Conservation (phyloP, 768 basidiomycete species). For the Termitomyces sp. region DNA sequence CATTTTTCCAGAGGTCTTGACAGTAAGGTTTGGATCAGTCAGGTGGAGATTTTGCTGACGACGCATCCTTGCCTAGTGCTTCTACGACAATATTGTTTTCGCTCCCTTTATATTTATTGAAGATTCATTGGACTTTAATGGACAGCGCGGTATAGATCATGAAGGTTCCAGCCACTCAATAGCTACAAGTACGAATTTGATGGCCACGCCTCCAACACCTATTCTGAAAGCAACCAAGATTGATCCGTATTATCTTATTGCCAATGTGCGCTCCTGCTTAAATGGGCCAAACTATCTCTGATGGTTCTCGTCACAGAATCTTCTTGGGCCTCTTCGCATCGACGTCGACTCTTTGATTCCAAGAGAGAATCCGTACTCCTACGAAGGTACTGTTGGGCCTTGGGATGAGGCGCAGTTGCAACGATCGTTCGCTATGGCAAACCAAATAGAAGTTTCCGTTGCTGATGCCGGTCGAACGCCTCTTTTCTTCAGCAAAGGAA, state of each 20-base stretch:
- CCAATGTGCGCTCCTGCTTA: slow-evolving; percentile 41
- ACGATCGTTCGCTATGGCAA: slow-evolving; percentile 56
- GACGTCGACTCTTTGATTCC: slow-evolving; percentile 59
- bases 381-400: slow-evolving; percentile 56
- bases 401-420: slow-evolving; percentile 69
- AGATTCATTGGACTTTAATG: slow-evolving; percentile 72
- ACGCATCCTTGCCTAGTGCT: slow-evolving; percentile 50
- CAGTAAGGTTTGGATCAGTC: slow-evolving; percentile 45
- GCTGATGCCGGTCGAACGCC: slow-evolving; percentile 30
- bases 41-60: neutral
- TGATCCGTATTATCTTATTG: slow-evolving; percentile 91
- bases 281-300: neutral
- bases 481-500: slow-evolving; percentile 32
- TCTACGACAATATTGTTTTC: slow-evolving; percentile 95
- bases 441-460: slow-evolving; percentile 49
- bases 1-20: slow-evolving; percentile 75
- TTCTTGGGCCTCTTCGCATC: slow-evolving; percentile 64
- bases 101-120: slow-evolving; percentile 97
- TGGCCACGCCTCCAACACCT: slow-evolving; percentile 22
- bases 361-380: slow-evolving; percentile 58
- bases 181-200: slow-evolving; percentile 8
- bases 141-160: slow-evolving; percentile 40
- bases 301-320: slow-evolving; percentile 29
- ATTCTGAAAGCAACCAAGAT: slow-evolving; percentile 58
- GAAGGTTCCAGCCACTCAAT: slow-evolving; percentile 28